Evolutionary conservation across 1,284 basidiomycete species (phyloP), one percentile per base, ranked within the genome.

Genomic region (Fomitopsis pinicola): DNA sequence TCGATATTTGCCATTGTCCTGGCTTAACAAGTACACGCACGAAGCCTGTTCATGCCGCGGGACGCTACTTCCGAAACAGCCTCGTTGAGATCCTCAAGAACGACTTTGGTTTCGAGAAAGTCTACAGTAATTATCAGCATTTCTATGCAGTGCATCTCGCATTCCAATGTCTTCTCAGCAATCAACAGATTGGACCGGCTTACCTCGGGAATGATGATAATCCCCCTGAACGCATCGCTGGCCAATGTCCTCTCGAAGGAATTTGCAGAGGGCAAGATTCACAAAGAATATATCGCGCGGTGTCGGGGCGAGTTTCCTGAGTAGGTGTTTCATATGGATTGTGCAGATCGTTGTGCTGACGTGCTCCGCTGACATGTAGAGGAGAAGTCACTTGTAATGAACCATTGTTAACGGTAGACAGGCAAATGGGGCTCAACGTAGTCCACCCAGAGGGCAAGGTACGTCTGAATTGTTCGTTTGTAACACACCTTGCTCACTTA

Each of bases 161-260:
- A 17, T 40, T 36, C 9, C 8, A 48, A 48, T 38, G 35, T 30
- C 19, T 15, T 56, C 26, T 22, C 71, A 97, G 95, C 97, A 62
- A 91, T 95, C 44, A 99, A 99, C 73, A 85, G 97, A 55, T 80
- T 99, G 53, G 97, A 99, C 76, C 83, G 97, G 56, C 80, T 99
- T 19, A 99, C 97, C 0, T 97, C 94, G 0, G 97, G 97, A 5
- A 81, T 98, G 59, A 97, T 99, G 95, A 93, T 99, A 66, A 82
- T 98, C 59, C 94, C 95, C 0, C 80, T 95, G 14, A 89, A 88
- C 14, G 79, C 87, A 1, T 77, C 85, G 53, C 83, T 91, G 30
- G 94, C 95, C 0, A 82, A 86, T 22, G 74, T 79, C 17, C 78
- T 99, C 26, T 89, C 93, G 1, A 80, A 83, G 14, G 94, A 97